These are phyloP conservation scores for Camellia japonica DNA, from an alignment of 148 eudicot genomes.

Conservation along the genomic window DNA sequence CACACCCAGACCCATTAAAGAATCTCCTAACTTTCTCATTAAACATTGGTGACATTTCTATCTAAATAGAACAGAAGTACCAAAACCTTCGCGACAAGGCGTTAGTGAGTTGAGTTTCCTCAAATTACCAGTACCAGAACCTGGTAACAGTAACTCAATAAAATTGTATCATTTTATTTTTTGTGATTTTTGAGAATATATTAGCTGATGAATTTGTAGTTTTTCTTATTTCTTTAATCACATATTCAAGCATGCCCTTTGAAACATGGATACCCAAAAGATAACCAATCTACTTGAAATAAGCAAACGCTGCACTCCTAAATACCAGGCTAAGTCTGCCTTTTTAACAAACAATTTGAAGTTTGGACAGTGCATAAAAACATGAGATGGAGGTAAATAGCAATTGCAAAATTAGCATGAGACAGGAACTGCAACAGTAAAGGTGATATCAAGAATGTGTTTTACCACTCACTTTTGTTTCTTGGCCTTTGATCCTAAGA, in stretches of 20 bases:
- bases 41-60: background rate
- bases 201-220: background rate
- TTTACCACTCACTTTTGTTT: background rate
- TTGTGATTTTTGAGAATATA: background rate
- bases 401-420: background rate
- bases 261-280: background rate
- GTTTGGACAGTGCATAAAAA: background rate
- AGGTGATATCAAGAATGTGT: background rate
- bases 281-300: background rate
- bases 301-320: background rate
- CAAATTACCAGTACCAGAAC: background rate
- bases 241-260: background rate
- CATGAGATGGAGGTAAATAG: background rate
- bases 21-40: background rate
- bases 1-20: background rate
- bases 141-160: background rate
- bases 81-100: background rate
- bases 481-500: background rate
- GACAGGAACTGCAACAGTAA: too few relatives aligned
- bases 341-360: background rate
- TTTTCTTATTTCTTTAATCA: constrained; percentile 3
- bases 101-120: background rate
- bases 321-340: background rate
- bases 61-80: background rate
- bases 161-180: background rate